Evolutionary conservation across 306 rosid genomes (phyloP), one percentile per base, ranked within the genome.

Genomic region (Biancaea sappan): DNA sequence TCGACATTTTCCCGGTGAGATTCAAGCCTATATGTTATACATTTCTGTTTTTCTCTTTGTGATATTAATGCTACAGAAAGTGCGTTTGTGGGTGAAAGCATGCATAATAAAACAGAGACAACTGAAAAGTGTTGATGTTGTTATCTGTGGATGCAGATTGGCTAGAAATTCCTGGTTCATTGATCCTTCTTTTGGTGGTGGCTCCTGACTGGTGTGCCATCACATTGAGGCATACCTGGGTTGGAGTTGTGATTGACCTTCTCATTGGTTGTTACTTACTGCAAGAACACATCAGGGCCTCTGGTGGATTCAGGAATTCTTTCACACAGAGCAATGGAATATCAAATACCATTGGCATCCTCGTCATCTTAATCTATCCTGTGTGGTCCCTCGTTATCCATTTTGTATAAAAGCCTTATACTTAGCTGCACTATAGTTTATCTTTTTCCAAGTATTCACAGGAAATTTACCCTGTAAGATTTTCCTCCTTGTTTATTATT

Each of bases 301-400:
- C 96, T 3, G 97, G 98, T 40, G 97, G 98, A 35, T 91, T 94
- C 88, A 84, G 88, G 84, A 89, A 89, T 77, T 89, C 98, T 44
- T 83, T 94, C 76, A 94, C 98, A 3, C 92, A 86, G 37, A 86
- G 48, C 63, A 85, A 89, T 81, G 98, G 98, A 31, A 82, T 94
- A 53, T 91, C 98, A 43, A 94, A 94, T 72, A 94, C 97, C 2
- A 40, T 94, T 4, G 96, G 97, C 72, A 89, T 94, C 32, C 43
- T 94, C 76, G 60, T 91, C 51, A 88, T 94, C 52, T 3, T 64
- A 6, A 53, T 41, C 22, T 64, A 64, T 24, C 52, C 70, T 22
- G 21, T 24, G 1, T 91, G 94, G 96, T 69, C 86, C 19, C 69
- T 94, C 71, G 44, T 89, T 38, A 10, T 90, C 75, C 91, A 79